phyloP scores from a whole-genome alignment of 805 yeast species.

The Priceomyces medius region DNA sequence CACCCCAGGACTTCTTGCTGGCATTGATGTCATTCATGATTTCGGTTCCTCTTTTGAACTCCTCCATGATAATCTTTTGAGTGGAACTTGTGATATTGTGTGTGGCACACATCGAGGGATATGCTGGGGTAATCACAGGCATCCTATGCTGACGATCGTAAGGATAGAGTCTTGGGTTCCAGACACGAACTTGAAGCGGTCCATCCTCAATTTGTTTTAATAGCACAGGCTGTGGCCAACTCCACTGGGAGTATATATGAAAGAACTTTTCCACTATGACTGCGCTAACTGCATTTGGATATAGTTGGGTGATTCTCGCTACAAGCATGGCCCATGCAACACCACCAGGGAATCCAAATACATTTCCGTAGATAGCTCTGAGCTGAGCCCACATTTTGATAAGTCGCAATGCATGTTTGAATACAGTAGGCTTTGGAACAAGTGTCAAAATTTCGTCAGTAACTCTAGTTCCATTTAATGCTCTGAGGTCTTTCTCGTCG shows the following conservation, averaged over 20 bases:
- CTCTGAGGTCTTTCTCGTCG: conserved; percentile 87
- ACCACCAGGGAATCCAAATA: conserved; percentile 98
- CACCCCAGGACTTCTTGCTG: conserved; percentile 71
- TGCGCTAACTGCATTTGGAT: conserved; percentile 94
- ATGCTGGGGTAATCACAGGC: conserved; percentile 99
- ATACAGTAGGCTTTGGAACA: conserved; percentile 91
- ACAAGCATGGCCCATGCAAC: conserved; percentile 99
- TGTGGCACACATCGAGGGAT: conserved; percentile 98
- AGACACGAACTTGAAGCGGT: conserved; percentile 90
- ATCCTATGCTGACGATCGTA: conserved; percentile 87
- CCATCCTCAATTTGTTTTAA: conserved; percentile 95
- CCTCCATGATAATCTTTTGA: conserved; percentile 75
- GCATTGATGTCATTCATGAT: conserved; percentile 65
- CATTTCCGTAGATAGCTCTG: conserved; percentile 90
- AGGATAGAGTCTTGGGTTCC: conserved; percentile 93
- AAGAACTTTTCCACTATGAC: conserved; percentile 89
- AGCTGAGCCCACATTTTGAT: conserved; percentile 96
- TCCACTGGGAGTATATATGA: conserved; percentile 83
- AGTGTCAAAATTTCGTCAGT: conserved; percentile 88
- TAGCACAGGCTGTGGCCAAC: conserved; percentile 97
- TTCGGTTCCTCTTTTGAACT: conserved; percentile 72
- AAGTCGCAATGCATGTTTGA: conserved; percentile 88
- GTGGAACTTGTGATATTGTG: conserved; percentile 92
- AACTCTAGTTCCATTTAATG: conserved; percentile 94
- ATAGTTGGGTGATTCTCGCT: conserved; percentile 95